Conservation (phyloP, 73 alveolate species). For the Paramecium pentaurelia region DNA sequence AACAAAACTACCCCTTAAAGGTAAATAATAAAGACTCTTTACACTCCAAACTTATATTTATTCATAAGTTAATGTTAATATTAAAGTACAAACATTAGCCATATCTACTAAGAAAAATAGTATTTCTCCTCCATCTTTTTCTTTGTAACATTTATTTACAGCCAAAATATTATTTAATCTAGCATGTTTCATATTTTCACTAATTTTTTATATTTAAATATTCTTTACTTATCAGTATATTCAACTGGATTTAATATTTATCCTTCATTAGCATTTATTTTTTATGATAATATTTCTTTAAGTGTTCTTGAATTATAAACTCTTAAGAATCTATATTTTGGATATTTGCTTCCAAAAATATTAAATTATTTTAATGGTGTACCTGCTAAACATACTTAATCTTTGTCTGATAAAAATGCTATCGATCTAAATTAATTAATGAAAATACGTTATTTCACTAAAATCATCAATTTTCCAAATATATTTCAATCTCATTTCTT, state of each 20-base stretch:
- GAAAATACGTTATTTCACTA: background rate
- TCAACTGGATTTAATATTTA: background rate
- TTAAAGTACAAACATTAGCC: background rate
- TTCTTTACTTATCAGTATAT: constrained; percentile 34
- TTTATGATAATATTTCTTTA: background rate
- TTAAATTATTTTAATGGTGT: background rate
- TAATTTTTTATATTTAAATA: background rate
- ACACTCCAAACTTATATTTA: background rate
- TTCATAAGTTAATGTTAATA: background rate
- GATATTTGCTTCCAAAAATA: constrained; percentile 9
- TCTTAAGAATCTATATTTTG: background rate
- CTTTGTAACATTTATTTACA: background rate
- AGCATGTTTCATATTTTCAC: constrained; percentile 35
- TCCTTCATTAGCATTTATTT: background rate
- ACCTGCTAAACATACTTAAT: constrained; percentile 24
- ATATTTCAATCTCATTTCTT: background rate
- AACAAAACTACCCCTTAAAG: constrained; percentile 27
- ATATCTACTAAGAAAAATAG: background rate
- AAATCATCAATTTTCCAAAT: background rate
- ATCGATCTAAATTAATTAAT: background rate
- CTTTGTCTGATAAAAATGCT: constrained; percentile 1
- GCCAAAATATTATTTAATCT: constrained; percentile 36
- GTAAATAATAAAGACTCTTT: background rate
- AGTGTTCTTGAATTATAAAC: background rate
- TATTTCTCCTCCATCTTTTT: background rate